Conservation (phyloP, 441 rosid genomes). For the Capsella rubella region DNA sequence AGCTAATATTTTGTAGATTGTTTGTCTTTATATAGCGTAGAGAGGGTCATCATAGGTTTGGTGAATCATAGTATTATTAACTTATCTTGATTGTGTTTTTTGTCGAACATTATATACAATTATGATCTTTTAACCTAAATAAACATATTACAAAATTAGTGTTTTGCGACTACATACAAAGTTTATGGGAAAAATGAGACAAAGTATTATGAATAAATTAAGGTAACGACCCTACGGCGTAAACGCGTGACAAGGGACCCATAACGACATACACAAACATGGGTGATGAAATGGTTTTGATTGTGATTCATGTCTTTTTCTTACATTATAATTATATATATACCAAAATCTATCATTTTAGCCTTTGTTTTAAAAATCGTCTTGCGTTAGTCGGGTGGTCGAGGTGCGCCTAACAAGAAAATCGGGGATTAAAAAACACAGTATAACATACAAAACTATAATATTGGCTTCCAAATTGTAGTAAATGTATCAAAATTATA, state of each 20-base stretch:
- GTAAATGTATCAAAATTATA: too few species aligned
- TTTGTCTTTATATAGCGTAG: background rate
- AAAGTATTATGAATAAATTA: background rate
- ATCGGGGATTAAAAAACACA: too few species aligned
- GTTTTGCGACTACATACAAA: slow-evolving; percentile 40
- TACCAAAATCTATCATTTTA: too few species aligned
- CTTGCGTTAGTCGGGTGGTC: too few species aligned
- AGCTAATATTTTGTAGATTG: background rate
- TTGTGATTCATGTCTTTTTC: slow-evolving; percentile 43
- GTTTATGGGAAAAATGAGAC: slow-evolving; percentile 39
- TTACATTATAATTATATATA: slow-evolving; percentile 1
- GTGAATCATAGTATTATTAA: slow-evolving; percentile 25
- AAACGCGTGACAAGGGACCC: slow-evolving; percentile 43
- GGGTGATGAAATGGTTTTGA: slow-evolving; percentile 43
- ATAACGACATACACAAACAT: slow-evolving; percentile 35
- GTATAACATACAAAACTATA: too few species aligned
- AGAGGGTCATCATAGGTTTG: slow-evolving; percentile 39
- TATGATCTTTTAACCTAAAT: background rate
- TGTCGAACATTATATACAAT: background rate
- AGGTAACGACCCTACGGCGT: slow-evolving; percentile 6
- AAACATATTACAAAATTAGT: background rate
- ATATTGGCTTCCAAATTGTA: too few species aligned
- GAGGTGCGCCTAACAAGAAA: too few species aligned
- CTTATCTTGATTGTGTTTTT: slow-evolving; percentile 29
- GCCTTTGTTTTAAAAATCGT: too few species aligned